Evolutionary conservation across 495 filamentous ascomycete species (phyloP).

Genomic region (Pseudomonodictys pantanalensis): DNA sequence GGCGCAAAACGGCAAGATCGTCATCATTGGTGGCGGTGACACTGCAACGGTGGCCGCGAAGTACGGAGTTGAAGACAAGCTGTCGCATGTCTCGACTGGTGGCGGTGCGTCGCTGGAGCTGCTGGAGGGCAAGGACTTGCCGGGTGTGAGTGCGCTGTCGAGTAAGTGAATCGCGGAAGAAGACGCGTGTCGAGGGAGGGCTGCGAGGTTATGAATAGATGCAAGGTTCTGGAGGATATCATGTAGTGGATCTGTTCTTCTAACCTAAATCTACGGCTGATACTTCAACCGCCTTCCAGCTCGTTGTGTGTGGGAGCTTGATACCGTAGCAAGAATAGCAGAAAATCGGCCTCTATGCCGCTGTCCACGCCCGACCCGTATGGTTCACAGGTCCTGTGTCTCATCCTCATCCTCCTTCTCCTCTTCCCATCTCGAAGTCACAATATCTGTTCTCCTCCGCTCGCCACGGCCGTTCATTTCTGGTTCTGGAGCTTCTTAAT

Average conservation of each 20-base stretch:
- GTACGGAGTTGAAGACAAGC: conserved; percentile 90
- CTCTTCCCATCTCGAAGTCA: neutral
- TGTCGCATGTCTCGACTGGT: conserved; percentile 96
- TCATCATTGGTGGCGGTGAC: conserved; percentile 98
- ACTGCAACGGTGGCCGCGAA: conserved; percentile 98
- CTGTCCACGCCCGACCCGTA: too few species aligned
- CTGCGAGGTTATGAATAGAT: conserved; percentile 26
- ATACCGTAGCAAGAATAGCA: too few species aligned
- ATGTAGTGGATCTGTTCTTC: too few species aligned
- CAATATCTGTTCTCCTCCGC: neutral
- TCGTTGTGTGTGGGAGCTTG: too few species aligned
- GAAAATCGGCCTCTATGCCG: too few species aligned
- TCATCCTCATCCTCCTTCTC: too few species aligned
- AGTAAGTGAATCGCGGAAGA: conserved; percentile 61
- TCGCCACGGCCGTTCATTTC: conserved; percentile 45
- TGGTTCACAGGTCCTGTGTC: too few species aligned
- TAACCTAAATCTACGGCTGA: conserved; percentile 1
- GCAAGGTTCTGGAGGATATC: neutral
- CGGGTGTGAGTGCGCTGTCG: conserved; percentile 90
- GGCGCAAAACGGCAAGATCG: conserved; percentile 76
- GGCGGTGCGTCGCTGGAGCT: conserved; percentile 94
- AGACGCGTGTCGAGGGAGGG: conserved; percentile 24
- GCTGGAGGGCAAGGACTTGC: conserved; percentile 94
- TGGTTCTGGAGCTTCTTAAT: conserved; percentile 87
- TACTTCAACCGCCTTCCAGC: neutral